Evolutionary conservation across 805 yeast genomes (phyloP), one percentile per base, ranked within the genome.

Genomic region (Zygosaccharomyces bailii): DNA sequence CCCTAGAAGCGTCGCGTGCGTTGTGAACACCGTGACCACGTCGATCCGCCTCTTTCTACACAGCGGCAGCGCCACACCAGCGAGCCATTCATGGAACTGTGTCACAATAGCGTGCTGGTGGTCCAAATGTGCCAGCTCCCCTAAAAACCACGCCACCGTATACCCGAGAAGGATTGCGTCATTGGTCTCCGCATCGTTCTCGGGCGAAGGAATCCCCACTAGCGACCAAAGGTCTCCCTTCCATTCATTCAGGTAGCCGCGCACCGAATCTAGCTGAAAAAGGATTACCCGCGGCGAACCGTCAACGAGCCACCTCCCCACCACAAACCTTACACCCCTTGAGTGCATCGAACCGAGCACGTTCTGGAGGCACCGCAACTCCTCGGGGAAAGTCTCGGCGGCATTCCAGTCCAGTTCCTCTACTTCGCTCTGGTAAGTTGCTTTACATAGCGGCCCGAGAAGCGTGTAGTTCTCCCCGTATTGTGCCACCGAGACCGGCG

Each of bases 81-180:
- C 97, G 46, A 91, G 76, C 99, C 99, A 91, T 70, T 91, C 99
- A 70, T 91, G 99, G 65, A 86, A 90, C 63, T 91, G 99, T 45
- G 93, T 82, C 49, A 91, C 82, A 41, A 93, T 89, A 0, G 98
- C 97, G 56, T 91, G 80, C 42, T 84, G 84, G 18, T 80, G 76
- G 65, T 93, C 96, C 57, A 82, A 80, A 61, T 74, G 80, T n/a
- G 86, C 87, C 62, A 87, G 76, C 66, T 93, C 98, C 13, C 99
- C 99, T 45, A 93, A 71, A 64, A 91, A 90, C 99, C 99, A 91
- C 2, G 98, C 96, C 19, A 89, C 95, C 40, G 88, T 70, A 68
- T 91, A 91, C 23, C 99, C 99, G 54, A 91, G 72, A 50, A 91
- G 72, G 52, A 93, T 86, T 23, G 98, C 96, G 52, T 91, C 96